Base-by-base conservation (phyloP, 176 grass and related monocot genomes). In the Avena eriantha region DNA sequence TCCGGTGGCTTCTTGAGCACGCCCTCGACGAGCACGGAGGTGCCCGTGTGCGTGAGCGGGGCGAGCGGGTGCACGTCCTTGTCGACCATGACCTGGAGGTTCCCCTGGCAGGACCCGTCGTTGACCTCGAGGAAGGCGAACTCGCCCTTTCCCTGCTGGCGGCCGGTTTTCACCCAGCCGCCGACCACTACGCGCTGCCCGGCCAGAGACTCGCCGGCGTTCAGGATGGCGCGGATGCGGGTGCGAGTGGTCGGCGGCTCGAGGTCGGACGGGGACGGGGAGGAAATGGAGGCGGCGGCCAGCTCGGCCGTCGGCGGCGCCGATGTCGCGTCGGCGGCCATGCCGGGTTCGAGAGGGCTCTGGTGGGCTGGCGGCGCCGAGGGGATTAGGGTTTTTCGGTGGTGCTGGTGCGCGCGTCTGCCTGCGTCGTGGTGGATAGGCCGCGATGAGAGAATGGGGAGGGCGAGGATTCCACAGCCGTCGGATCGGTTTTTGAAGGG, bases 91-190 rank as follows among this genome's bases (percentile, higher is more conserved):
- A 98, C 93, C 93, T 98, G 93, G 15, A 98, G 93, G 83, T 90
- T 92, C 22, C 77, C 50, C 69, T 79, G 86, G 86, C 96, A 95
- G n/a, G 96, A 98, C 0, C 96, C 96, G 19, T 98, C 96, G 88
- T 93, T 98, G 86, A 98, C 72, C 86, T 95, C 96, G 34, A 98
- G 93, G 73, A 95, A 93, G 33, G 93, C 93, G 75, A 93, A 95
- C 8, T 89, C 77, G 5, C 93, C 93, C 39, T 85, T 87, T 2
- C 93, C 93, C 80, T 95, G 93, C 86, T 93, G 91, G 18, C 93
- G 85, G 7, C 93, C 93, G 16, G 93, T 95, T 65, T 89, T 93
- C 22, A 95, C 93, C 93, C 93, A 95, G 4, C 93, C 93, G 17
- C 93, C 93, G 36, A 95, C 91, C 76, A 95, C 78, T 29, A 95